Evolutionary conservation across 352 stramenopile genomes (phyloP), one percentile per base, ranked within the genome.

Genomic region (Halophytophthora batemanensis): DNA sequence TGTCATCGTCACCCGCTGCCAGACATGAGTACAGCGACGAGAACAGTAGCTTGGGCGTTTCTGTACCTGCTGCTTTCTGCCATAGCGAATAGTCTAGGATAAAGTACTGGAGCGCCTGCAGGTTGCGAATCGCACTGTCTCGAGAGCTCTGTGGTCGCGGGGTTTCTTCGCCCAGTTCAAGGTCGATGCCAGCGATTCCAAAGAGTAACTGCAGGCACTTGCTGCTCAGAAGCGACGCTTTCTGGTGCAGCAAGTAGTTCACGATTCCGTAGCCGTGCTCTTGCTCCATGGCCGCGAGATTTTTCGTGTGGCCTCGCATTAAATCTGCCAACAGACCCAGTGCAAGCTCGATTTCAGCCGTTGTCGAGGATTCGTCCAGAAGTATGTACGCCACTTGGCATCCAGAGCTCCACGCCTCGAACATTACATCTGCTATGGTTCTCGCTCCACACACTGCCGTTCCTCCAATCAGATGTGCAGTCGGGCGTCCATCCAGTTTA

Each of bases 221-320:
- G 15, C 38, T 45, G 18, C 14, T 72, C n/a, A 90, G 56, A 8
- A 83, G 31, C 15, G 51, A 41, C 17, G 69, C 46, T 46, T 90
- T 88, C 37, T 84, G 44, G 36, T 87, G 80, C 10, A 90, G 56
- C 8, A 90, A 50, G 40, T 58, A 83, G 38, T 87, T 88, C 18
- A 90, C 59, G 23, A 90, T 66, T 2, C 78, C 77, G 50, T 90
- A 90, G 1, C 80, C 80, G 48, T 83, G 74, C 46, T 90, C 80
- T n/a, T 69, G 45, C 31, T 88, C 77, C 74, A 90, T 86, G 2
- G 73, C 73, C 7, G 59, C 41, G 10, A 87, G 45, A 44, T 86
- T 87, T 15, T 55, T 52, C 5, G 60, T 31, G 13, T 82, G 67
- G 17, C 57, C 62, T 28, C 49, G 54, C 39, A 83, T 68, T 12